phyloP scores from a whole-genome alignment of 345 rosid species.

The Gossypium australe region DNA sequence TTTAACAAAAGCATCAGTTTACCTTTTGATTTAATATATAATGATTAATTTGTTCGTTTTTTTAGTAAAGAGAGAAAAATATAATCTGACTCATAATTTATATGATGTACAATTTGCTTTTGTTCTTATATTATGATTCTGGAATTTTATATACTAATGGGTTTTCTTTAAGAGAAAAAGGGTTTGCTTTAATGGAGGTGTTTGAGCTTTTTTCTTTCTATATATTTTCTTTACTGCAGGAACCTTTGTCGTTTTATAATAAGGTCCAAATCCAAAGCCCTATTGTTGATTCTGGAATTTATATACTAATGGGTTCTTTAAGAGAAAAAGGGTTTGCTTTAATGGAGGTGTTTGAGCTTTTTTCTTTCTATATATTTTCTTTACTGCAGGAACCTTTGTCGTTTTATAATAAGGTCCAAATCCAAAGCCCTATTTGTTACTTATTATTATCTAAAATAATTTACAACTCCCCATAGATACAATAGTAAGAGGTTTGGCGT shows the following conservation, averaged over 20 bases:
- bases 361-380: background rate
- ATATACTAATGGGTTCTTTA: background rate
- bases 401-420: background rate
- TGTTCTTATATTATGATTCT: background rate
- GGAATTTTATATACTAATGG: background rate
- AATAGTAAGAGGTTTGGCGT: no score
- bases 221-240: background rate
- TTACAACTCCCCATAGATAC: no score
- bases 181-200: background rate
- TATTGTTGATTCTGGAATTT: background rate
- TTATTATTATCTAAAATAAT: no score
- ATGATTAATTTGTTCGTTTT: accelerated
- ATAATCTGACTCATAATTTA: no score
- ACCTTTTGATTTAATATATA: no score
- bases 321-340: background rate
- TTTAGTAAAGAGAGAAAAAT: no score
- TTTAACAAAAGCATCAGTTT: no score
- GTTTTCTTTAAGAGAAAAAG: background rate
- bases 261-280: background rate
- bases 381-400: background rate
- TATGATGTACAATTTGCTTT: background rate
- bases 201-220: background rate
- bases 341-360: background rate
- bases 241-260: background rate
- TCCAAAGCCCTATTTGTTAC: no score